phyloP scores from a whole-genome alignment of 352 stramenopile genomes.

The Globisporangium okanoganense region DNA sequence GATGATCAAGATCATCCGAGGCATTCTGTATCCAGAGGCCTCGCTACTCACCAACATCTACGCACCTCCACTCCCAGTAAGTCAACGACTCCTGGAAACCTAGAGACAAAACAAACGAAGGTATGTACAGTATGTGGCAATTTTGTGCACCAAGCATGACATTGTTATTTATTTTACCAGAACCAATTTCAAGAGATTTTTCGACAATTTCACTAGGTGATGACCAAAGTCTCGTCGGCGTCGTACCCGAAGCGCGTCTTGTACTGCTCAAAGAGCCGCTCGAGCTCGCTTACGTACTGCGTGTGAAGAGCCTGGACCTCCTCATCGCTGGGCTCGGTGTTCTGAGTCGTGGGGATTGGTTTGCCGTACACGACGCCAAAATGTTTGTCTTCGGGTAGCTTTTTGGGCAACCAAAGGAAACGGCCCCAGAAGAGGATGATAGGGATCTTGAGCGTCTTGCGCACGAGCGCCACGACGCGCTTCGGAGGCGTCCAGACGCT shows the following conservation, averaged over 20 bases:
- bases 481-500: slow-evolving; percentile 70
- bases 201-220: background rate
- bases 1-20: slow-evolving; percentile 4
- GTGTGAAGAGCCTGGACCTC: slow-evolving; percentile 10
- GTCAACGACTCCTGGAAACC: background rate
- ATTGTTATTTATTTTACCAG: background rate
- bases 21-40: background rate
- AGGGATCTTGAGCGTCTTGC: slow-evolving; percentile 69
- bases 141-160: background rate
- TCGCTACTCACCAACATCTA: background rate
- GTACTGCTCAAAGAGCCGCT: background rate
- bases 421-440: slow-evolving; percentile 78
- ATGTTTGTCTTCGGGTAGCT: slow-evolving; percentile 21
- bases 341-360: slow-evolving; percentile 20
- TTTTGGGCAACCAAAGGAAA: slow-evolving; percentile 20
- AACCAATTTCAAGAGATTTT: no score
- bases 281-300: background rate
- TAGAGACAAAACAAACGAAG: background rate
- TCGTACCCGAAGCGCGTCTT: background rate
- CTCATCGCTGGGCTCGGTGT: slow-evolving; percentile 21
- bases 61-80: background rate
- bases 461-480: slow-evolving; percentile 53
- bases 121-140: no score
- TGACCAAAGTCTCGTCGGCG: background rate
- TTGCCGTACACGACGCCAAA: slow-evolving; percentile 39